Evolutionary conservation across 441 rosid species (phyloP), one percentile per base, ranked within the genome.

Genomic region (Theobroma grandiflorum): DNA sequence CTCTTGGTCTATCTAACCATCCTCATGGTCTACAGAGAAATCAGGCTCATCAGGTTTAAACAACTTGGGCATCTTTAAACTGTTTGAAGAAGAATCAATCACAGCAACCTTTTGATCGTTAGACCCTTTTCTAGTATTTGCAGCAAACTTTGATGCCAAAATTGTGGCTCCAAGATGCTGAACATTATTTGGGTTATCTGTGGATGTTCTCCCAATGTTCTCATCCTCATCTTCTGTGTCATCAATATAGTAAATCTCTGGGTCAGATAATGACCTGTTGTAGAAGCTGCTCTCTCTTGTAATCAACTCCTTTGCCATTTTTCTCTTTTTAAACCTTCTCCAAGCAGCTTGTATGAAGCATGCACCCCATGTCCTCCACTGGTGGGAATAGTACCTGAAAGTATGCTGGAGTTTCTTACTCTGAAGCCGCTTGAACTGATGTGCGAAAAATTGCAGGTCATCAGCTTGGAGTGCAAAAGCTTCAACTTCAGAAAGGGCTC

Each of bases 331-430:
- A 82, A 76, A 79, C 75, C 94, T 88, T 66, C 95, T 90, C 98
- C 98, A 96, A 50, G 97, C 94, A 12, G 93, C 88, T 84, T 96
- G 95, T 22, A 94, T 88, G 80, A 89, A 93, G 90, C 99, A 93
- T 4, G 98, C 87, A 6, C 93, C 97, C 99, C 98, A 96, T 40
- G 95, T 90, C 81, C 91, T 78, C 98, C 97, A 94, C 58, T 94
- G 98, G 87, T 91, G 95, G 22, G 99, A 96, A 76, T 90, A 94
- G 84, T 90, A 89, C 88, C 98, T 87, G 85, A 87, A 90, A 64
- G 94, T 93, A 7, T 95, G 96, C 82, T 92, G 89, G 0, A 91
- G 87, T 66, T 88, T 89, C 89, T 88, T 94, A 86, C 96, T 94
- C 84, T 94, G 98, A 37, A 95, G 90, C 66, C 95, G 88, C 77